Base-by-base conservation (phyloP, 257 asterid species). In the Nicotiana undulata region DNA sequence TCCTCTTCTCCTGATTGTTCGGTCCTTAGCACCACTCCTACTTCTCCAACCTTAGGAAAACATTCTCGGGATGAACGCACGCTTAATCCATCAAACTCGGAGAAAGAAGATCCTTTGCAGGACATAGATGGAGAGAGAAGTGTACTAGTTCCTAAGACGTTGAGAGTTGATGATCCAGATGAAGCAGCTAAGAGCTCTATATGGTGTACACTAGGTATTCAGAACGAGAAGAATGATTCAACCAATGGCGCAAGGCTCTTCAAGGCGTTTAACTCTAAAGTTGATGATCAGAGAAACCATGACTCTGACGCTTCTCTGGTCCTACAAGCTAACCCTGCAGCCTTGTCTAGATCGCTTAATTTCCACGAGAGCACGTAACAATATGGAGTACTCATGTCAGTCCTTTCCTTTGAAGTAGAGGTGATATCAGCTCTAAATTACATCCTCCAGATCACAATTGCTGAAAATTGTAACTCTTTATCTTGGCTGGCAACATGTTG, bases 241-340 rank as follows among this genome's bases (percentile, higher is more conserved):
- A 51, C 81, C 24, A 67, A 18, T 3, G 81, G 83, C 20, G 20
- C 72, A 37, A 59, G 81, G 18, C 85, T 64, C 6, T 81, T 86
- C 51, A 79, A 74, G 81, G 85, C 94, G 40, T 86, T 89, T 58
- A 86, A 82, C 4, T 15, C 89, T 0, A 88, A 88, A 70, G 86
- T 37, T n/a, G 77, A 77, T 13, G 85, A 81, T 29, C 34, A 76
- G 37, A 79, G 67, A 70, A 63, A 81, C 76, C 58, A 72, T 4
- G 24, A 81, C 28, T 88, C 80, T 26, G 81, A 81, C 58, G 61
- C 85, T 22, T 58, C 84, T 17, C 52, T 86, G 89, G 88, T 86
- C 18, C 49, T 89, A 78, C 93, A 90, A 59, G 96, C 97, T 15
- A 93, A 93, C 86, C 97, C 98, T 0, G 98, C 97, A 6, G 98